Percentiles rank a stretch among this genome's conserved stretches.
Conservation (phyloP, 768 basidiomycete genomes). For the Boletus subcaerulescens region DNA sequence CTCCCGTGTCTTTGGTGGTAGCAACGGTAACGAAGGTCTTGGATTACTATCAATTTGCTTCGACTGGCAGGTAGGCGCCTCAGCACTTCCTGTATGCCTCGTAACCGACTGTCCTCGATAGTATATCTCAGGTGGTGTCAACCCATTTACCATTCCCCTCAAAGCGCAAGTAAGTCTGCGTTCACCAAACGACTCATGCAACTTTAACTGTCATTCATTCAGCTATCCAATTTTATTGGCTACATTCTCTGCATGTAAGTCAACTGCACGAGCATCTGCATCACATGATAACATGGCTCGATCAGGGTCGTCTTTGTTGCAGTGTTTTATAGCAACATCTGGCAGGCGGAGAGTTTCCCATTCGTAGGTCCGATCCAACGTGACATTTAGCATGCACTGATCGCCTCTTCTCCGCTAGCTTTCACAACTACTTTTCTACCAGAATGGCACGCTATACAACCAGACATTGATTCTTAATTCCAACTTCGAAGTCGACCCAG, state of each 20-base stretch:
- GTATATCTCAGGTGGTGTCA: slow-evolving; percentile 32
- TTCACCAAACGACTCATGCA: not conserved
- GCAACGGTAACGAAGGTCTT: slow-evolving; percentile 64
- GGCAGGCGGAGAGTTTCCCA: slow-evolving; percentile 59
- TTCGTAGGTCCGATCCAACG: slow-evolving; percentile 42
- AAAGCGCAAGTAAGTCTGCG: slow-evolving; percentile 40
- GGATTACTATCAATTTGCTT: slow-evolving; percentile 60
- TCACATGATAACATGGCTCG: slow-evolving; percentile 3
- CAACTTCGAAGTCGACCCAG: slow-evolving; percentile 48
- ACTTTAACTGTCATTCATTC: not conserved
- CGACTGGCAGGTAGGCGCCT: slow-evolving; percentile 46
- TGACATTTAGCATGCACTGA: not conserved
- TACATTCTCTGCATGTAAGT: slow-evolving; percentile 54
- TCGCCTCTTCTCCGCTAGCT: slow-evolving; percentile 25
- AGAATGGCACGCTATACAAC: slow-evolving; percentile 51
- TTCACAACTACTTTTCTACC: slow-evolving; percentile 49
- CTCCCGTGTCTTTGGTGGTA: slow-evolving; percentile 59
- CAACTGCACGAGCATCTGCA: not conserved
- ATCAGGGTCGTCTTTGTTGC: slow-evolving; percentile 36
- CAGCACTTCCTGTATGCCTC: not conserved
- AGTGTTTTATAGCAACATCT: slow-evolving; percentile 48
- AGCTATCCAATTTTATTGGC: slow-evolving; percentile 48
- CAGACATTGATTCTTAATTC: slow-evolving; percentile 53
- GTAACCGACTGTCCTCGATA: not conserved
- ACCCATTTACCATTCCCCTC: slow-evolving; percentile 54